Conservation (phyloP, 2,329 filamentous ascomycete genomes). For the Clonostachys byssicola region DNA sequence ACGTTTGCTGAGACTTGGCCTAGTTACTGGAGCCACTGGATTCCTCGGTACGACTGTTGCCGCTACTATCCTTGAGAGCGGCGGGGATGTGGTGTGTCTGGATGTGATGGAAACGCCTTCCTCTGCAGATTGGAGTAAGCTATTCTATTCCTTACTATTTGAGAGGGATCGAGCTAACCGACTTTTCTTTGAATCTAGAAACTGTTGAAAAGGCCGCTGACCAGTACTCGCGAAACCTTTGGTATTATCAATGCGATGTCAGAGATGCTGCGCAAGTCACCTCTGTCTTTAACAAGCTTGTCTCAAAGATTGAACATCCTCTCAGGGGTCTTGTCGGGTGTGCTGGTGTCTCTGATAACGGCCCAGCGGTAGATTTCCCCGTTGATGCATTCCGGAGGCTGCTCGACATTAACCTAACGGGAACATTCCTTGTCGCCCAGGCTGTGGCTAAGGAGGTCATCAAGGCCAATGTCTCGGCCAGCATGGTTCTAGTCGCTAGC, state of each 20-base stretch:
- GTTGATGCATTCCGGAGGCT: conserved; percentile 5
- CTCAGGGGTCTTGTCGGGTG: conserved; percentile 22
- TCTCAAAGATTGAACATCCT: conserved; percentile 11
- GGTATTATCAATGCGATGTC: conserved; percentile 14
- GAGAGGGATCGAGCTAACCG: background rate
- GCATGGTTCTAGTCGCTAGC: conserved; percentile 42
- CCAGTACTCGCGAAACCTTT: conserved; percentile 4
- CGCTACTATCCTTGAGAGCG: conserved; percentile 15
- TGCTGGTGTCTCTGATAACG: conserved; percentile 20
- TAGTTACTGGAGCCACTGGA: conserved; percentile 1
- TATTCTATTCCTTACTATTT: background rate
- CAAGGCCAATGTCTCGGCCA: conserved; percentile 26
- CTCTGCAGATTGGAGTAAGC: conserved; percentile 10
- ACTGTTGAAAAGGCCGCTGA: conserved; percentile 2
- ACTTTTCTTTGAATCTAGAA: no score
- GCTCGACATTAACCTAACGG: conserved; percentile 1
- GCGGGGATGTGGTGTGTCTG: conserved; percentile 23
- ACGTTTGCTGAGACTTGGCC: no score
- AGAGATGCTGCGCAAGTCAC: conserved; percentile 9
- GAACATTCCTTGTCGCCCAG: conserved; percentile 34
- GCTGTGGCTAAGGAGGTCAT: conserved; percentile 42
- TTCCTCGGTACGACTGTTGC: background rate
- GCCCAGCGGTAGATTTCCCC: conserved; percentile 15
- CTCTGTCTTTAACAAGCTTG: conserved; percentile 9
- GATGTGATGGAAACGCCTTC: conserved; percentile 13